phyloP scores from a whole-genome alignment of 495 filamentous ascomycete species.

The Xylaria sp. region DNA sequence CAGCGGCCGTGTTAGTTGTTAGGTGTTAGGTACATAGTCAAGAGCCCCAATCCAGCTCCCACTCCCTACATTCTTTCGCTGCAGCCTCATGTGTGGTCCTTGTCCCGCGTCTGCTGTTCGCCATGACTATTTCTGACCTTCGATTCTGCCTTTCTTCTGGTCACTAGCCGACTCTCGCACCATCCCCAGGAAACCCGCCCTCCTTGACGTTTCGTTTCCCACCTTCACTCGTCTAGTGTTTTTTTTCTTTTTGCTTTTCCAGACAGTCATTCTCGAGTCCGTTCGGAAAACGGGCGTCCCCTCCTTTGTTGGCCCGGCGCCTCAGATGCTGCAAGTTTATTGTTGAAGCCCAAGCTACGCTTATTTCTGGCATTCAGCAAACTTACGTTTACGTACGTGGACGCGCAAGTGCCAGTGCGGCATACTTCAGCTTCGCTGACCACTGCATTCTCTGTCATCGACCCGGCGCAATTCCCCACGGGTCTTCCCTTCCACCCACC shows the following conservation, averaged over 20 bases:
- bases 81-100: slow-evolving; percentile 11
- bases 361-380: neutral
- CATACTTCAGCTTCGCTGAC: slow-evolving; percentile 11
- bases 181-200: slow-evolving; percentile 8
- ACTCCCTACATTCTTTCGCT: slow-evolving; percentile 23
- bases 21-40: no score
- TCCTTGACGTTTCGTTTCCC: slow-evolving; percentile 11
- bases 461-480: neutral
- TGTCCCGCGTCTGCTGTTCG: neutral
- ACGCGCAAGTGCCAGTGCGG: slow-evolving; percentile 16
- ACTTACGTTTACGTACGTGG: slow-evolving; percentile 18
- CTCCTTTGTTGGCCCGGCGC: slow-evolving; percentile 21
- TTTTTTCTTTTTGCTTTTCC: neutral
- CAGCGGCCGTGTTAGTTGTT: neutral
- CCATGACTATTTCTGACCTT: neutral
- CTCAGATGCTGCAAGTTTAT: slow-evolving; percentile 10
- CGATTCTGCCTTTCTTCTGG: neutral
- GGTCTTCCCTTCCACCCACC: slow-evolving; percentile 4
- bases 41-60: slow-evolving; percentile 13
- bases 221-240: no score
- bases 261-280: neutral
- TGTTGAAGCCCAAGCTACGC: slow-evolving; percentile 9
- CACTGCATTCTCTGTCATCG: slow-evolving; percentile 1
- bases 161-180: slow-evolving; percentile 3
- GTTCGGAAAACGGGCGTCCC: neutral